phyloP scores from a whole-genome alignment of 2,329 filamentous ascomycete genomes.

The Fusarium sp. region DNA sequence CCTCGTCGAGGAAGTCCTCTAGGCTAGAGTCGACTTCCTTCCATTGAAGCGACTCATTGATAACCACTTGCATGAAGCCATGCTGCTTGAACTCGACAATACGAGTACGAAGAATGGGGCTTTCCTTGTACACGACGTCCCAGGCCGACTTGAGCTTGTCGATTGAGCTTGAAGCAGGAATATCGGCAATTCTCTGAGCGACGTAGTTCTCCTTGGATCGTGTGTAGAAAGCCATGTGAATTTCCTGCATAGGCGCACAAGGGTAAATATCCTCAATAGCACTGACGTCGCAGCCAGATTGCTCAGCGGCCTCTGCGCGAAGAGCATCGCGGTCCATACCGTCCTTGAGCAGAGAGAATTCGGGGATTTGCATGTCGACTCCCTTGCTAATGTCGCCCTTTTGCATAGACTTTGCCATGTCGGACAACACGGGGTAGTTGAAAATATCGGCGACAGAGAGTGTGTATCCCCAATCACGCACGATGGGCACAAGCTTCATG shows the following conservation, averaged over 20 bases:
- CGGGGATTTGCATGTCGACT: slow-evolving; percentile 46
- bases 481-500: slow-evolving; percentile 64
- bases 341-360: slow-evolving; percentile 58
- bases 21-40: slow-evolving; percentile 53
- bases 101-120: slow-evolving; percentile 62
- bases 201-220: slow-evolving; percentile 66
- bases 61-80: slow-evolving; percentile 62
- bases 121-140: slow-evolving; percentile 55
- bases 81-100: slow-evolving; percentile 62
- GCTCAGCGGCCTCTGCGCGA: slow-evolving; percentile 53
- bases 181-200: slow-evolving; percentile 62
- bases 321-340: slow-evolving; percentile 52
- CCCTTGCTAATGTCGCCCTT: slow-evolving; percentile 44
- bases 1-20: slow-evolving; percentile 57
- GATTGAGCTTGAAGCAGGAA: slow-evolving; percentile 54
- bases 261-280: slow-evolving; percentile 67
- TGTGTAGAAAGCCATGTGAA: slow-evolving; percentile 66
- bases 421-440: slow-evolving; percentile 59
- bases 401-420: slow-evolving; percentile 58
- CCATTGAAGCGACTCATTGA: slow-evolving; percentile 57
- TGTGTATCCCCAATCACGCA: slow-evolving; percentile 56
- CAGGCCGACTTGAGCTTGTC: slow-evolving; percentile 59
- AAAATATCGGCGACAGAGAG: slow-evolving; percentile 64
- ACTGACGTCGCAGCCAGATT: slow-evolving; percentile 48
- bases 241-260: slow-evolving; percentile 68